Percentiles rank a stretch among this genome's conserved stretches.
Evolutionary conservation across 371 early-diverging fungal species (phyloP).

Genomic region (Sporodiniella umbellata): DNA sequence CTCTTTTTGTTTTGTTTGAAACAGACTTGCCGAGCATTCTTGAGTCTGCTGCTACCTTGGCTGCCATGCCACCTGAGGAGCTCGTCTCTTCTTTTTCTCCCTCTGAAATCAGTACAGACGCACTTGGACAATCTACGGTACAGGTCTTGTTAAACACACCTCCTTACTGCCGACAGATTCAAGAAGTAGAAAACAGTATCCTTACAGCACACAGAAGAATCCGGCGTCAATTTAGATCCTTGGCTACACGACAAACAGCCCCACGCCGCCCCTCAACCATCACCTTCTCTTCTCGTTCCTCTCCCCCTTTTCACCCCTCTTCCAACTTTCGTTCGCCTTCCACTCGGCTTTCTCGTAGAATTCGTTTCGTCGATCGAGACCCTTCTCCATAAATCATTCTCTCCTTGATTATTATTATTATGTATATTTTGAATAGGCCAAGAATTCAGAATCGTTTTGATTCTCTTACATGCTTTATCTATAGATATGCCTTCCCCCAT

Average conservation of each 20-base stretch:
- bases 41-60: conserved; percentile 18
- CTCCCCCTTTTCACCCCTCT: background rate
- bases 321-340: background rate
- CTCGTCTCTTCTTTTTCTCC: conserved; percentile 1
- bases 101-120: background rate
- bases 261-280: background rate
- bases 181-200: conserved; percentile 25
- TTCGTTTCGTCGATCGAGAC: background rate
- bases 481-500: no score
- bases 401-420: background rate
- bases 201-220: conserved; percentile 34
- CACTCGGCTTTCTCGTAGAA: background rate
- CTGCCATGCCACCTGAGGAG: conserved; percentile 12
- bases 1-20: no score
- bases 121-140: conserved; percentile 14
- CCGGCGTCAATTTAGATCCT: conserved; percentile 25
- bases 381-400: background rate
- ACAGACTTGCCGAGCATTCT: conserved; percentile 31
- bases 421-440: no score
- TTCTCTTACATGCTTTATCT: no score
- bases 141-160: conserved; percentile 29
- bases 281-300: background rate
- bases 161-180: conserved; percentile 31
- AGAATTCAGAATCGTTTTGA: no score
- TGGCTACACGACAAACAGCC: conserved; percentile 7